Base-by-base conservation (phyloP, 2,329 filamentous ascomycete genomes). In the Ceratocystis lukuohia region DNA sequence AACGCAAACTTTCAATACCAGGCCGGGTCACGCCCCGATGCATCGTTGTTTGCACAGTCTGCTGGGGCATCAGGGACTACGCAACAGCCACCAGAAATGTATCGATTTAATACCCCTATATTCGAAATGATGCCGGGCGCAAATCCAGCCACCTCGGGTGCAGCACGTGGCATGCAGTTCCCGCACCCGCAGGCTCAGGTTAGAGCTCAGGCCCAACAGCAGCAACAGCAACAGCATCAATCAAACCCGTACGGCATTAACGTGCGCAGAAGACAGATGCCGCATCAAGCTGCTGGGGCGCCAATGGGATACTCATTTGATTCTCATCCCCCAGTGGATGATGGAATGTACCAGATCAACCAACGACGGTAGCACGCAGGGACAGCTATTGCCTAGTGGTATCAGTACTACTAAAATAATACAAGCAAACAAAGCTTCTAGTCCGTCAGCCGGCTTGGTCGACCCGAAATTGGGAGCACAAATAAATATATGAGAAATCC, bases 191-290 rank as follows among this genome's bases (percentile, higher is more conserved):
- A 62, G 41, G 61, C 61, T 20, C 61, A 62, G 22, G 61, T 28
- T 46, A 62, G 61, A 46, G 61, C 25, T 17, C 65, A 66, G 44
- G 59, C 50, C 6, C 65, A 66, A 45, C 33, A n/a, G 56, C 65
- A 66, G 30, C 57, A 62, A 15, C 65, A 66, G 56, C 46, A 57
- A 10, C 65, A 66, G 61, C 65, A 67, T 20, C 37, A 57, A 5
- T n/a, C 61, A 33, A 25, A 63, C 41, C 57, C 65, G 6, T 59
- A 53, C 17, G 15, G 45, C 25, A 61, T 46, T 7, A 53, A 25
- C 3, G 61, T 65, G 41, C 50, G 37, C 10, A 22, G 56, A n/a
- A 25, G 50, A 20, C 50, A 33, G 10, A 65, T 65, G 53, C 33
- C 50, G 6, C 64, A 61, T 25, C 41, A 45, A 44, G 33, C 48